Evolutionary conservation across 805 yeast species (phyloP).

Genomic region (Wickerhamomyces canadensis): DNA sequence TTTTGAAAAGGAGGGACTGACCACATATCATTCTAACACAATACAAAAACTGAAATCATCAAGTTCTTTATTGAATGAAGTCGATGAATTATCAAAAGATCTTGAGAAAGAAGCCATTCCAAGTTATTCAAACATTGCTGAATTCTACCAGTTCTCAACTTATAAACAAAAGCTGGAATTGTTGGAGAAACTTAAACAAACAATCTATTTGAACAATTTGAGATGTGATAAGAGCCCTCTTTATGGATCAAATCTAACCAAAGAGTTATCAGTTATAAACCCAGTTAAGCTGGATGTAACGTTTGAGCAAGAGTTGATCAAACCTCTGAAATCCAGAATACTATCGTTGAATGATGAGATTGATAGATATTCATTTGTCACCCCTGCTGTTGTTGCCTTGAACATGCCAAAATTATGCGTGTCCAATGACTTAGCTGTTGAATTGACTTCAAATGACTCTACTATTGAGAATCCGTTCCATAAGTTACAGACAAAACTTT

Average conservation of each 20-base stretch:
- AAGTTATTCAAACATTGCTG: conserved; percentile 35
- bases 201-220: conserved; percentile 55
- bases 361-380: conserved; percentile 77
- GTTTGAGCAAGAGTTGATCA: conserved; percentile 28
- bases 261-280: conserved; percentile 31
- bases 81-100: conserved; percentile 34
- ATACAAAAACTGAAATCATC: conserved; percentile 43
- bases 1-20: conserved; percentile 24
- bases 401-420: conserved; percentile 55
- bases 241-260: conserved; percentile 56
- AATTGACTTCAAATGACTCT: conserved; percentile 26
- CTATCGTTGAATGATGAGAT: conserved; percentile 42
- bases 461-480: conserved; percentile 54
- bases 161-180: conserved; percentile 46
- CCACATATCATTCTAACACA: conserved; percentile 42
- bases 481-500: conserved; percentile 74
- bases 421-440: conserved; percentile 31
- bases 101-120: conserved; percentile 26
- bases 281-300: conserved; percentile 20
- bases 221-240: conserved; percentile 64
- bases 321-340: conserved; percentile 37
- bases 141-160: conserved; percentile 54
- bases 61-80: conserved; percentile 37
- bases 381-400: conserved; percentile 78
- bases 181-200: conserved; percentile 49